Base-by-base conservation (phyloP, 352 stramenopile genomes). In the Peronosclerospora sorghi region DNA sequence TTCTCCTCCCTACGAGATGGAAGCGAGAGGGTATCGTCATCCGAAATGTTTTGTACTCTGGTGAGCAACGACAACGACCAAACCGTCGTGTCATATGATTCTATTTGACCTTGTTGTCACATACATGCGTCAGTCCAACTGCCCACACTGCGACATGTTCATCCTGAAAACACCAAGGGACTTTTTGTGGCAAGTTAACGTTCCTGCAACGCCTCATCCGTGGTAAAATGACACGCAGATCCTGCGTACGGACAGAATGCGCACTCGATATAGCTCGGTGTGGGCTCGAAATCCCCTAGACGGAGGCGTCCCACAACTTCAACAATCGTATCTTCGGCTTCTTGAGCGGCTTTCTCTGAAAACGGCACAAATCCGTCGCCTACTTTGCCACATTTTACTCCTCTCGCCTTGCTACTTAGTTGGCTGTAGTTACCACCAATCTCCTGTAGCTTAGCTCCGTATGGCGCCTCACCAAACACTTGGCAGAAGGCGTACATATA, bases 401-500 rank as follows among this genome's bases (percentile, higher is more conserved):
- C 51, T 32, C 15, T 42, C 7, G 37, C 27, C 9, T 49, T 61
- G 15, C 23, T 29, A 9, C 37, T 48, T 15, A 35, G 21, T 30
- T 23, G 38, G 8, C 35, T 35, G 14, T 54, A 54, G 1, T 56
- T 60, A n/a, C 44, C 54, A 6, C 72, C 66, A 40, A 86, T 72
- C 51, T 85, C 54, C 41, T 86, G 62, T 41, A 92, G 48, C 2
- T 65, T 58, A 8, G 73, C 73, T 5, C 76, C 76, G 17, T 59
- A 58, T 5, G 76, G 76, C 5, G 64, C 41, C n/a, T 60, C 40
- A 2, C 70, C 72, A 23, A 81, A 71, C 5, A 86, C 49, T n/a
- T 62, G 51, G 26, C 65, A 56, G 40, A 74, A 89, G 14, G 79
- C 79, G 36, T 83, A 76, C 73, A 88, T 66, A 51, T 92, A 92